A percentile compares a stretch with the other conserved stretches of the same genome.
Evolutionary conservation across 768 basidiomycete genomes (phyloP).

Genomic region (Termitomyces sp.): DNA sequence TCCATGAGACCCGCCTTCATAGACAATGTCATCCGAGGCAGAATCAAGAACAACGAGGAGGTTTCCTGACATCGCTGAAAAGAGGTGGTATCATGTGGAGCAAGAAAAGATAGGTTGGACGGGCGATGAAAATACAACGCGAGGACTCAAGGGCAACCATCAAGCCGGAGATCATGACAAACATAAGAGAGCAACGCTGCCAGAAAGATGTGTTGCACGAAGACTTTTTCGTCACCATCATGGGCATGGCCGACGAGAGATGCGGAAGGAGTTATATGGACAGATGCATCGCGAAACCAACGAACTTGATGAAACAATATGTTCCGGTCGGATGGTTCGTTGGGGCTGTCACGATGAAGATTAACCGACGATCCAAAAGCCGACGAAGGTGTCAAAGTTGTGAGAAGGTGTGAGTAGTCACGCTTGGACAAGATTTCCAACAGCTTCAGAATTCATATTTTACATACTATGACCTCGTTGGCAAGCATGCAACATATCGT

Average conservation of each 20-base stretch:
- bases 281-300: neutral
- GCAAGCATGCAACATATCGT: too few species aligned
- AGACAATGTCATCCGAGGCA: neutral
- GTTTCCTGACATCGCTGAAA: neutral
- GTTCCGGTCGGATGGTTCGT: too few species aligned
- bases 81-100: neutral
- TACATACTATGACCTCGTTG: too few species aligned
- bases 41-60: conserved; percentile 1
- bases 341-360: neutral
- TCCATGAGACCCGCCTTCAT: neutral
- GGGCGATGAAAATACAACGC: neutral
- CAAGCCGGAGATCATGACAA: neutral
- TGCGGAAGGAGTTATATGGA: neutral
- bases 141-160: neutral
- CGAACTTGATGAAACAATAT: neutral
- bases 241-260: neutral
- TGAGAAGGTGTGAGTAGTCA: neutral
- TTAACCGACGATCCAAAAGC: neutral
- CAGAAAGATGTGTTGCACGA: neutral
- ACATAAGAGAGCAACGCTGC: neutral
- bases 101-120: neutral
- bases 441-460: too few species aligned
- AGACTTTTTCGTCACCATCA: neutral
- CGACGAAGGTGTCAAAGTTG: neutral
- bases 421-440: too few species aligned